A percentile compares a stretch with the other conserved stretches of the same genome.
Conservation (phyloP, 768 basidiomycete species). For the Rhizopogon rudus region DNA sequence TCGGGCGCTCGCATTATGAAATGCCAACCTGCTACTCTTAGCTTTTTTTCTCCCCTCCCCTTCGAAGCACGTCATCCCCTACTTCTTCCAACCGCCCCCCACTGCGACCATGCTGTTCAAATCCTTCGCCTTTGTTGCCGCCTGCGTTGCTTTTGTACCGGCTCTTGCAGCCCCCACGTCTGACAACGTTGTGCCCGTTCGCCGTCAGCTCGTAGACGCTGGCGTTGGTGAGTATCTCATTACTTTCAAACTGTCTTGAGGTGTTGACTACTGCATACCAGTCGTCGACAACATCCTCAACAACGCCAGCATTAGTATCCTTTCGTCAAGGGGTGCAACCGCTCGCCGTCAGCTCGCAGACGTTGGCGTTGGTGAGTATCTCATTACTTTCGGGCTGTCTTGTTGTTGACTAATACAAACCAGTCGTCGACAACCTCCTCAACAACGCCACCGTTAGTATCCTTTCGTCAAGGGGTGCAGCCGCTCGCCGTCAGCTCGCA, state of each 20-base stretch:
- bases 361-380: too few species aligned
- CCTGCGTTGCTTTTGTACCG: not conserved
- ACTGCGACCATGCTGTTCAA: not conserved
- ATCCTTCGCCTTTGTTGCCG: not conserved
- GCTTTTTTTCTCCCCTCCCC: not conserved
- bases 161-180: not conserved
- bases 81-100: not conserved
- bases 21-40: not conserved
- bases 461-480: too few species aligned
- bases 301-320: too few species aligned
- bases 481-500: too few species aligned
- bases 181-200: too few species aligned
- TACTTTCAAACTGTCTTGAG: too few species aligned
- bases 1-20: not conserved
- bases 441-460: not conserved
- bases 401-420: too few species aligned
- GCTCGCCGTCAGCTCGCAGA: too few species aligned
- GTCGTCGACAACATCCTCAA: not conserved
- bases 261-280: not conserved
- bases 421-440: not conserved
- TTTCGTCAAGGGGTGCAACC: too few species aligned
- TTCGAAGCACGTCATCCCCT: not conserved
- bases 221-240: too few species aligned
- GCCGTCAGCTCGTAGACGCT: too few species aligned
- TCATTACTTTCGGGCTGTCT: too few species aligned